These are phyloP conservation scores for Quercus tomentella DNA, from an alignment of 331 rosid species.

Conservation along the genomic window DNA sequence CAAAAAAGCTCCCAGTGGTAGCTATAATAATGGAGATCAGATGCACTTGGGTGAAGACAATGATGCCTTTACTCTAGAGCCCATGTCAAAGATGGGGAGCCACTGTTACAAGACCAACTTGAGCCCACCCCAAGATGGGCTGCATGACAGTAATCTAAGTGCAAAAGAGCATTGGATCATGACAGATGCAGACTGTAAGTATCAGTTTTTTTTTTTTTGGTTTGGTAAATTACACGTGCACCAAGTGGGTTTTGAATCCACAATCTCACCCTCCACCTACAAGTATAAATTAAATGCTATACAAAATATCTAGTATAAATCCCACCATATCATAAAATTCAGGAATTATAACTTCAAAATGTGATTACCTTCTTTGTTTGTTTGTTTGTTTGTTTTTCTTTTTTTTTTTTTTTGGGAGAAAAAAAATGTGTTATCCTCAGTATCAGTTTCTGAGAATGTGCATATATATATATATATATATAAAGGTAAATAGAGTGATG, in stretches of 20 bases:
- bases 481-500: not conserved
- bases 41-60: conserved; percentile 26
- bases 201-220: not conserved
- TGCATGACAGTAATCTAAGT: conserved; percentile 31
- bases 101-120: conserved; percentile 27
- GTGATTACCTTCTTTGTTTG: no score
- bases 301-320: not conserved
- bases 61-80: conserved; percentile 24
- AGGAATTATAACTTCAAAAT: no score
- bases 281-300: conserved; percentile 43
- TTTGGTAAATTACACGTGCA: no score
- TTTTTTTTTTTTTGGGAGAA: no score
- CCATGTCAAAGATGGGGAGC: conserved; percentile 32
- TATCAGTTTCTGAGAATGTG: not conserved
- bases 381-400: no score
- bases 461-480: not conserved
- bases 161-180: conserved; percentile 89
- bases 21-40: conserved; percentile 25
- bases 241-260: no score
- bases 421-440: no score
- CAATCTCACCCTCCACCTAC: no score
- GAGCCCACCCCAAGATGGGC: conserved; percentile 37
- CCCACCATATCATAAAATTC: no score
- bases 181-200: conserved; percentile 93
- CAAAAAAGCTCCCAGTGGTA: conserved; percentile 25